Evolutionary conservation across 305 asterid genomes (phyloP), one percentile per base, ranked within the genome.

Genomic region (Rubia occidens): DNA sequence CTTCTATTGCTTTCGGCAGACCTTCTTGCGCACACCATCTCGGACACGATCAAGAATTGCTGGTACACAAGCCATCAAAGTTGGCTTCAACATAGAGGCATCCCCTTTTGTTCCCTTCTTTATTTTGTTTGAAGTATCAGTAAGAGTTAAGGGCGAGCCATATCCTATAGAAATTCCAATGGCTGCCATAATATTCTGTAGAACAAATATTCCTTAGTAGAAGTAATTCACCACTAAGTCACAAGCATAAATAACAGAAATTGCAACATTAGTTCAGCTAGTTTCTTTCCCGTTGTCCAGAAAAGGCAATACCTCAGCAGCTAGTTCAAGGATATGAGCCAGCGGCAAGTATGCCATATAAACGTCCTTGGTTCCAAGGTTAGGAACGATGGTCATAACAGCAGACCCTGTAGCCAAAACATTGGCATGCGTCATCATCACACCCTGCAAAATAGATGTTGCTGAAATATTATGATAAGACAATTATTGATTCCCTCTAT

Each of bases 21-120:
- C 99, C 95, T 94, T 94, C 86, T 91, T 91, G 68, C 91, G 93
- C 70, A 94, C 99, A 68, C 96, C 97, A 71, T 88, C 97, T 74
- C 96, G 91, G 78, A 94, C 96, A 64, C 97, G 96, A 77, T 91
- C 99, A 69, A 94, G 97, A 72, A 95, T 95, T 69, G 97, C 97
- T 35, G 97, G 97, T 74, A 95, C 99, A 72, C 96, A 89, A 60
- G 97, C 93, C 97, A 95, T 75, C 64, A 95, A 65, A 20, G 97
- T 91, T 14, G 99, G 99, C 64, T 82, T 85, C 71, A 94, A 76
- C 56, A 78, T 77, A 26, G 99, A 77, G 61, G 99, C 99, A 77
- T 94, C 99, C 40, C 99, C 99, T 81, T 88, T 84, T 45, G 99
- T 94, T 72, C 97, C 99, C 76, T 74, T 89, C 84, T 91, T 94